These are phyloP conservation scores for Cucumis hystrix DNA, from an alignment of 306 rosid species.

Conservation along the genomic window DNA sequence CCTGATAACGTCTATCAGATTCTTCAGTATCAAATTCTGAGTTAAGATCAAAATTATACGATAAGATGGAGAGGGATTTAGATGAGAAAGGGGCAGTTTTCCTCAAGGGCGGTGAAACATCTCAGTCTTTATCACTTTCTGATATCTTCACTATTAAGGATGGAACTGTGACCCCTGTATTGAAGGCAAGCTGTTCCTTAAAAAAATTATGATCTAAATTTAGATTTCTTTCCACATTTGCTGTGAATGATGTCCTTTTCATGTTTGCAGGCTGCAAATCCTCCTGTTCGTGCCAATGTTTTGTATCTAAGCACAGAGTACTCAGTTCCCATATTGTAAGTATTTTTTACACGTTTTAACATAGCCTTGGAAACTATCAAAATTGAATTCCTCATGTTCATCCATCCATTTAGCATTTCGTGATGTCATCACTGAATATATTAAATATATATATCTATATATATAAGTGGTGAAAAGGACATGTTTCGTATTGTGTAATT, in stretches of 20 bases:
- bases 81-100: constrained; percentile 72
- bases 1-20: constrained; percentile 23
- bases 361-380: neutral
- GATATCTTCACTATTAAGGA: constrained; percentile 61
- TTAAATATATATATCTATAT: no score
- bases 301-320: constrained; percentile 59
- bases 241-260: constrained; percentile 17
- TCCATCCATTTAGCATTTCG: neutral
- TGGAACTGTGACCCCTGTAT: constrained; percentile 63
- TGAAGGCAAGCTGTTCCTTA: constrained; percentile 35
- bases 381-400: neutral
- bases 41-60: constrained; percentile 57
- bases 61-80: constrained; percentile 66
- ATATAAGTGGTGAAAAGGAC: neutral
- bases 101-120: constrained; percentile 68
- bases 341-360: neutral
- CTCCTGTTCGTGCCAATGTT: constrained; percentile 89
- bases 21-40: constrained; percentile 23
- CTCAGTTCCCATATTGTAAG: constrained; percentile 69
- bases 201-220: neutral
- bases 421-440: neutral
- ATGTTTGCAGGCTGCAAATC: constrained; percentile 60
- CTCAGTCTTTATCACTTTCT: constrained; percentile 83
- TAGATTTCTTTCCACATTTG: constrained; percentile 3
- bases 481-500: neutral